phyloP scores from a whole-genome alignment of 2,329 filamentous ascomycete genomes.

The Drechslera avenae region DNA sequence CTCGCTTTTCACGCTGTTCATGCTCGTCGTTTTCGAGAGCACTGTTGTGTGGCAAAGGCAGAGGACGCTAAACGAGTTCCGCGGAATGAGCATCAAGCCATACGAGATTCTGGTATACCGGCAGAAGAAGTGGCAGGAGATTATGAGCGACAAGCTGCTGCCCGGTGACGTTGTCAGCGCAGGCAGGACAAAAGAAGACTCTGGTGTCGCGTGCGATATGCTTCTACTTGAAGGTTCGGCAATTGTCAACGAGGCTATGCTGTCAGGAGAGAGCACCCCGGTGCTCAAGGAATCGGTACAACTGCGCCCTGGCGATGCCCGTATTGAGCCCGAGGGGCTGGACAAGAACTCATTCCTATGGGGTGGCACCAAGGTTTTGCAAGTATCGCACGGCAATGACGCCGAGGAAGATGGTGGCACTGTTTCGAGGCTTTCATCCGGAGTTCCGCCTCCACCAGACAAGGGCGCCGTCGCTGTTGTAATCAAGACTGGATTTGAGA shows the following conservation, averaged over 20 bases:
- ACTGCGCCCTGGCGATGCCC: constrained; percentile 79
- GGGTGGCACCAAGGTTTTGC: constrained; percentile 95
- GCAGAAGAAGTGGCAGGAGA: constrained; percentile 83
- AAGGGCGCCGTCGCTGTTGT: constrained; percentile 93
- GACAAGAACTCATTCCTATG: constrained; percentile 98
- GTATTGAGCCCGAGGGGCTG: constrained; percentile 83
- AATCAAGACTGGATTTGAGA: constrained; percentile 97
- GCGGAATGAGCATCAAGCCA: constrained; percentile 99
- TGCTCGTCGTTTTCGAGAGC: constrained; percentile 97
- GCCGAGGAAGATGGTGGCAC: constrained; percentile 67
- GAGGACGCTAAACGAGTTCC: constrained; percentile 92
- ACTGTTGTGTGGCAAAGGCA: constrained; percentile 99
- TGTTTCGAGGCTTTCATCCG: constrained; percentile 71
- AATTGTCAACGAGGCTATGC: constrained; percentile 99
- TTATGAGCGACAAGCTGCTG: constrained; percentile 87
- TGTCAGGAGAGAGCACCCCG: constrained; percentile 96
- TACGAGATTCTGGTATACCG: constrained; percentile 94
- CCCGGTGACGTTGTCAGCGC: constrained; percentile 94
- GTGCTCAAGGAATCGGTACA: constrained; percentile 95
- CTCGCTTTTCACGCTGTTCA: constrained; percentile 96
- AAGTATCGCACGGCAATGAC: constrained; percentile 84
- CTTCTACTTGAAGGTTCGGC: constrained; percentile 90
- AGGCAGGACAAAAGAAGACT: constrained; percentile 92
- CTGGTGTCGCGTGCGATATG: constrained; percentile 97
- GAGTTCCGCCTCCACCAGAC: constrained; percentile 84